These are phyloP conservation scores for Microbotryomycetes sp. DNA, from an alignment of 1,284 basidiomycete species.

Conservation along the genomic window DNA sequence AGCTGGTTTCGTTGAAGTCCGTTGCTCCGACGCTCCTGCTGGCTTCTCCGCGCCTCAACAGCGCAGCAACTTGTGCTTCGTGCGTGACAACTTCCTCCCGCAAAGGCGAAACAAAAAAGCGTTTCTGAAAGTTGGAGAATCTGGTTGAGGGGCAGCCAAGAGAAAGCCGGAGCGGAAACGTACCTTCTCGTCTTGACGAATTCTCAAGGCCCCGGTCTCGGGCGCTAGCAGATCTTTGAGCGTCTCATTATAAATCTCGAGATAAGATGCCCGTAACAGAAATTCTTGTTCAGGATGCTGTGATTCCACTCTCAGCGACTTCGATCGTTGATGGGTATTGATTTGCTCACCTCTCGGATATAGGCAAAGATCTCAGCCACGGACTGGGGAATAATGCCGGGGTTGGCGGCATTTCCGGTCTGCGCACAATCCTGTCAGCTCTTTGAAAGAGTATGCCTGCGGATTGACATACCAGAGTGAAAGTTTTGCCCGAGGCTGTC, in stretches of 20 bases:
- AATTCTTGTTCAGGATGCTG: conserved; percentile 67
- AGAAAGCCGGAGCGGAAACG: background rate
- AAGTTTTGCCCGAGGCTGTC: conserved; percentile 87
- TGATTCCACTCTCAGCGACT: no score
- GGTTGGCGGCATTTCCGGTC: conserved; percentile 70
- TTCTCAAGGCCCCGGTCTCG: conserved; percentile 35
- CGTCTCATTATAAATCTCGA: conserved; percentile 95
- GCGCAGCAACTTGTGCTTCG: conserved; percentile 72
- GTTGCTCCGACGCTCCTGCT: conserved; percentile 87
- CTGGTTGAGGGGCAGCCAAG: conserved; percentile 2
- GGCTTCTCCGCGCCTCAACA: conserved; percentile 75
- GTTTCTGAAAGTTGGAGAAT: conserved; percentile 32
- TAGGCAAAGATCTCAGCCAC: conserved; percentile 52
- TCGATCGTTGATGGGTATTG: background rate
- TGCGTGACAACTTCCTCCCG: conserved; percentile 88
- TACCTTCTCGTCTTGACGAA: conserved; percentile 33
- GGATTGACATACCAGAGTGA: conserved; percentile 57
- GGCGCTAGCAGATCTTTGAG: conserved; percentile 81
- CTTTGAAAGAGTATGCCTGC: background rate
- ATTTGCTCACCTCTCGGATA: conserved; percentile 38
- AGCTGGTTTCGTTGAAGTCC: conserved; percentile 94
- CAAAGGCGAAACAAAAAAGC: conserved; percentile 56
- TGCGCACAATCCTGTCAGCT: conserved; percentile 23
- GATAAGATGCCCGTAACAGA: conserved; percentile 84
- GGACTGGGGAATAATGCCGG: conserved; percentile 88